Base-by-base conservation (phyloP, 2,329 filamentous ascomycete genomes). In the Aspergillus oerlinghausenensis region DNA sequence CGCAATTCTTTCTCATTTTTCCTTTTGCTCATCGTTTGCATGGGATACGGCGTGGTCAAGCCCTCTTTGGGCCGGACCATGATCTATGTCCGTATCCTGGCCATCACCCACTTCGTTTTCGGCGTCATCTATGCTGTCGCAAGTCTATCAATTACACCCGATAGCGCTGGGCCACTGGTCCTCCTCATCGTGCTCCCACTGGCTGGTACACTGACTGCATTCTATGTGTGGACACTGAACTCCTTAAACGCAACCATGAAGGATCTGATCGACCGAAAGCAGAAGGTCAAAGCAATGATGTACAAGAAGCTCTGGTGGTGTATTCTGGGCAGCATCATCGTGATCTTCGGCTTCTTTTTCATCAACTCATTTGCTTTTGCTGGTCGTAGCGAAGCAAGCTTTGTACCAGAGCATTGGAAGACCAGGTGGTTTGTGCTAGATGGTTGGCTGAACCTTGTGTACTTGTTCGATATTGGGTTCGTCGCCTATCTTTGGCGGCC, bases 251-350 rank as follows among this genome's bases (percentile, higher is more conserved):
- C 88, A 56, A 99, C 94, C 0, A 93, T 97, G 79, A 97, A 97
- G 76, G 93, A 97, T 68, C 83, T 99, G n/a, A 83, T 89, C 55
- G 90, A 96, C 68, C 88, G 94, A 63, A 97, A 96, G 76, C 94
- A 99, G 76, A 88, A 89, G 66, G 88, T 88, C 66, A 99, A 99
- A 73, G 91, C 92, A 50, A 76, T 84, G 75, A 99, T 99, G 95
- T 99, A 97, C 77, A 92, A 89, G 77, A 96, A 95, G 74, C 85
- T 99, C 14, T 99, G 95, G 92, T 99, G 92, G 92, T 93, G 91
- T 73, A 96, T 99, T 58, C 81, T 99, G 49, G 81, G 85, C 61
- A 96, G 89, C 72, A 96, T 99, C 70, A 78, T 97, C 50, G 90
- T 97, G 65, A 97, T 97, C 65, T 99, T 99, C 67, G 92, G 83